Percentiles rank a stretch among this genome's conserved stretches.
Evolutionary conservation across 2,329 filamentous ascomycete genomes (phyloP).

Genomic region (Sarocladium kiliense): DNA sequence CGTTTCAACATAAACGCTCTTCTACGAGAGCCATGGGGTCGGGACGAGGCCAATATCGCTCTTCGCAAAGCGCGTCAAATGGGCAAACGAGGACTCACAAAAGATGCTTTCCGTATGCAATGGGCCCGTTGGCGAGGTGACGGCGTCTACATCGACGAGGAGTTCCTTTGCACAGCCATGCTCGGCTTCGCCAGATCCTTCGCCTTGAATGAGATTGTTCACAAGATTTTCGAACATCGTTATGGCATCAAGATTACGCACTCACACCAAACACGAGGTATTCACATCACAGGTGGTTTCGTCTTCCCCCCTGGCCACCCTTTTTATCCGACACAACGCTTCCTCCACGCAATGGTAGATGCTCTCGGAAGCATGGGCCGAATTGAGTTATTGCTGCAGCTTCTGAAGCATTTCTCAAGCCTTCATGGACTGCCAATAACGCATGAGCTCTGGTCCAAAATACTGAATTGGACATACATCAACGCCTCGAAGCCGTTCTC

Average conservation of each 20-base stretch:
- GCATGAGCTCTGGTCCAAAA: constrained; percentile 54
- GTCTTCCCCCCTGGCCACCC: constrained; percentile 39
- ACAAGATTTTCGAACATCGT: constrained; percentile 25
- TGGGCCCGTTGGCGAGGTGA: constrained; percentile 17
- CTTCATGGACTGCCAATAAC: constrained; percentile 55
- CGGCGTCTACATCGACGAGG: constrained; percentile 29
- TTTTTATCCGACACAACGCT: constrained; percentile 49
- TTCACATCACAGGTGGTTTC: constrained; percentile 27
- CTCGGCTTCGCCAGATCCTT: constrained; percentile 36
- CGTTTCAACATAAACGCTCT: constrained; percentile 24
- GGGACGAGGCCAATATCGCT: constrained; percentile 18
- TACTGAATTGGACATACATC: constrained; percentile 64
- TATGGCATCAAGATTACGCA: constrained; percentile 21
- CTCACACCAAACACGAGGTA: constrained; percentile 14
- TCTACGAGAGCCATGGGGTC: constrained; percentile 20
- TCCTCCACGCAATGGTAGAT: constrained; percentile 65
- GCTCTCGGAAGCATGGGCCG: constrained; percentile 62
- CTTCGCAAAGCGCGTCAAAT: neutral
- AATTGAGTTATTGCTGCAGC: constrained; percentile 50
- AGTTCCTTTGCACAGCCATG: constrained; percentile 34
- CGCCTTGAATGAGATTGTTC: constrained; percentile 25
- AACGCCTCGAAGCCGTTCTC: constrained; percentile 34
- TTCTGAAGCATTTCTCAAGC: constrained; percentile 58
- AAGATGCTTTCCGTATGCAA: constrained; percentile 15
- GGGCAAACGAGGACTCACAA: constrained; percentile 10